phyloP scores from a whole-genome alignment of 2,329 filamentous ascomycete genomes.

The Fusarium algeriense region DNA sequence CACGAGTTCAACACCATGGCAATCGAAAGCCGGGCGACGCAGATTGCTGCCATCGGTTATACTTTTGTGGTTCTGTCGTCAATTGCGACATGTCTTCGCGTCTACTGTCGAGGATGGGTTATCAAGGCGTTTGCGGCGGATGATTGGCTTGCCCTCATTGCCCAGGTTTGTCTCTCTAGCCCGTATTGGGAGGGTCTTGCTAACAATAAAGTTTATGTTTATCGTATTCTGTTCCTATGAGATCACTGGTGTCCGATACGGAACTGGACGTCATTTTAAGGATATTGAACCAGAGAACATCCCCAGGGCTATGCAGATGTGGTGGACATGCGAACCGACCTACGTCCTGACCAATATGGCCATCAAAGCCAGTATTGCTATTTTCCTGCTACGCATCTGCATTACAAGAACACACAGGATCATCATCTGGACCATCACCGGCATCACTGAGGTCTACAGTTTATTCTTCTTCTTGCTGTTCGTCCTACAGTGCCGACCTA shows the following conservation, averaged over 20 bases:
- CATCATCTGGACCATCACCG: constrained; percentile 14
- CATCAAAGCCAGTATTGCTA: constrained; percentile 55
- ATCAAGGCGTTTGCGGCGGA: constrained; percentile 51
- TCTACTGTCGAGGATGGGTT: constrained; percentile 51
- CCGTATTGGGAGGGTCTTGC: neutral
- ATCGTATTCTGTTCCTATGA: constrained; percentile 12
- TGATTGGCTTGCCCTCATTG: constrained; percentile 51
- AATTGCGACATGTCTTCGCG: constrained; percentile 47
- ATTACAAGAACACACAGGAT: constrained; percentile 34
- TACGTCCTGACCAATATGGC: constrained; percentile 54
- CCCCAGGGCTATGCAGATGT: constrained; percentile 51
- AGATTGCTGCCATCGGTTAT: constrained; percentile 46
- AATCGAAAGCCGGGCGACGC: constrained; percentile 13
- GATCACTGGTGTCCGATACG: constrained; percentile 13
- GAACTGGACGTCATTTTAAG: constrained; percentile 17
- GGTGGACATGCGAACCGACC: constrained; percentile 58
- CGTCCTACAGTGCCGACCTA: constrained; percentile 56
- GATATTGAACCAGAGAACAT: constrained; percentile 16
- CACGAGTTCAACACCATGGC: constrained; percentile 5
- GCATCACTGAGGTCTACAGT: constrained; percentile 51
- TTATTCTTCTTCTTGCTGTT: constrained; percentile 56
- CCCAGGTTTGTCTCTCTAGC: constrained; percentile 45
- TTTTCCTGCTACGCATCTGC: constrained; percentile 56
- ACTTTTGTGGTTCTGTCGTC: constrained; percentile 53
- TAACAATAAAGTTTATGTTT: constrained; percentile 17